A percentile compares a stretch with the other conserved stretches of the same genome.
phyloP scores from a whole-genome alignment of 2,329 filamentous ascomycete genomes.

The Furcasterigmium furcatum region DNA sequence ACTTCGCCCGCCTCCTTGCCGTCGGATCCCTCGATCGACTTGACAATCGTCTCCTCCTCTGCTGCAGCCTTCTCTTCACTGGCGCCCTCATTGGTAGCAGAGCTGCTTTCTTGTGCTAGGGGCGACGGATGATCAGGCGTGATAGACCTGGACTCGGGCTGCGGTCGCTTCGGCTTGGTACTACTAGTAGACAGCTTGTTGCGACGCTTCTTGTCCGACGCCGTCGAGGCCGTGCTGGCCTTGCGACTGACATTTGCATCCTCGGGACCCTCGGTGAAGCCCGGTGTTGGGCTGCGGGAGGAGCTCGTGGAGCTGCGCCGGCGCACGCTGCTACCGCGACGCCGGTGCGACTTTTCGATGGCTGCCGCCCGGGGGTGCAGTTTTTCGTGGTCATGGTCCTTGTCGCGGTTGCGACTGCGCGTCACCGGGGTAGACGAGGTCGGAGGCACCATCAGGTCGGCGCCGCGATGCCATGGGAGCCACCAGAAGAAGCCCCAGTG shows the following conservation, averaged over 20 bases:
- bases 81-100: conserved; percentile 12
- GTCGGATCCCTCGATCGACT: too few species aligned
- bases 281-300: conserved; percentile 46
- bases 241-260: conserved; percentile 37
- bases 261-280: conserved; percentile 31
- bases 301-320: conserved; percentile 51
- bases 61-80: not conserved
- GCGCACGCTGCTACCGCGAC: conserved; percentile 45
- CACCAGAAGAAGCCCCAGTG: conserved; percentile 81
- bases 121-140: conserved; percentile 55
- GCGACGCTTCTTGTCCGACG: conserved; percentile 49
- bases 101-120: conserved; percentile 44
- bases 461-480: conserved; percentile 61
- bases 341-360: conserved; percentile 39
- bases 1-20: too few species aligned
- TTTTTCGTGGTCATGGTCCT: conserved; percentile 1
- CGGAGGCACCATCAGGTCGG: conserved; percentile 18
- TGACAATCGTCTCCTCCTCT: not conserved
- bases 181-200: conserved; percentile 38
- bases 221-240: conserved; percentile 42
- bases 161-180: conserved; percentile 38
- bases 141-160: conserved; percentile 46
- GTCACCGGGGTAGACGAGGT: conserved; percentile 24
- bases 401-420: conserved; percentile 19
- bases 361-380: conserved; percentile 35